Evolutionary conservation across 148 eudicot species (phyloP), one percentile per base, ranked within the genome.

Genomic region (Diospyros lotus): DNA sequence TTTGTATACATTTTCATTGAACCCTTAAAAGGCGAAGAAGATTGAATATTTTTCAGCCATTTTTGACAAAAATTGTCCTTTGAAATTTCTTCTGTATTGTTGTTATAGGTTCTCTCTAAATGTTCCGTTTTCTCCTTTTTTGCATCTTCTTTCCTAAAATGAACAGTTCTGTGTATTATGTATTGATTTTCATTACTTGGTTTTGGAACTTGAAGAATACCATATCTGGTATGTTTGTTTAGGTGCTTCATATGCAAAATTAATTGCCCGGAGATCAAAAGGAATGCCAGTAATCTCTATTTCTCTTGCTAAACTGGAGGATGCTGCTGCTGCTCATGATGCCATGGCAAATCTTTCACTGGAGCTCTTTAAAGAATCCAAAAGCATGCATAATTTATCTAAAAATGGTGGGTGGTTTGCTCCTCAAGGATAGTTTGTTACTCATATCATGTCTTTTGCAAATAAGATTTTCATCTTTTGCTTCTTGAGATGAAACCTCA

Each of bases 231-330:
- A 50, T 28, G 28, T 28, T 28, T 28, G 72, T 69, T 17, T 78
- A 93, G 98, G 90, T 86, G 86, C 86, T 74, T 68, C 72, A 48
- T 69, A 73, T 84, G 97, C 96, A 60, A 94, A 86, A 81, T 79
- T 94, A 72, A 77, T 89, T 81, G 93, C 92, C 80, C 97, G 89
- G 76, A 94, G 88, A 81, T 78, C 91, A n/a, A 92, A 87, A 80
- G 98, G 97, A 66, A 86, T 94, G 97, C 98, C 97, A 14, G 62
- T 84, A 74, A 77, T 94, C 71, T 80, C 89, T 5, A 78, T 92
- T 77, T 69, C 91, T 50, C 89, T 94, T 17, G 54, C 75, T 71
- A 86, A 84, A 81, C 91, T 94, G 58, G 83, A 58, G 69, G 85
- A 78, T 61, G 72, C 76, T 81, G 83, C 76, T 81, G 83, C 85